Percentiles rank a stretch among this genome's conserved stretches.
Conservation (phyloP, 2,329 filamentous ascomycete species). For the Fusarium torulosum region DNA sequence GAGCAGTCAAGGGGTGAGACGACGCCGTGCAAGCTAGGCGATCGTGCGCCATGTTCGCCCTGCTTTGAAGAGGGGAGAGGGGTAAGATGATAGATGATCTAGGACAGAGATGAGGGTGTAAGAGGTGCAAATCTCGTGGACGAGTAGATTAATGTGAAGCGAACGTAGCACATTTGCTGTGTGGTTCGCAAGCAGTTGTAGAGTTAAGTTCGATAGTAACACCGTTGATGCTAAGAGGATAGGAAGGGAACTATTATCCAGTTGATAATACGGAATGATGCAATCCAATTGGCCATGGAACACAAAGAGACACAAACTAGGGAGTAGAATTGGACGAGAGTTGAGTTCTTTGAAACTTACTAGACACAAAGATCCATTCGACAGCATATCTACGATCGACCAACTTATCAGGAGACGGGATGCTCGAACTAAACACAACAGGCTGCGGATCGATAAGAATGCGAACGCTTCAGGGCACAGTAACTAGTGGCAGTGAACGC, state of each 20-base stretch:
- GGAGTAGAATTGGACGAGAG: conserved; percentile 15
- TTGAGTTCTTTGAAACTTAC: conserved; percentile 32
- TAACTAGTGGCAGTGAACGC: conserved; percentile 5
- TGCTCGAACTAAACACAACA: conserved; percentile 22
- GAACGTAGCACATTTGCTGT: conserved; percentile 23
- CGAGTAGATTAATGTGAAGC: conserved; percentile 47
- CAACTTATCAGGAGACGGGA: conserved; percentile 16
- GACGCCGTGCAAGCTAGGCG: conserved; percentile 43
- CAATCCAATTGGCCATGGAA: conserved; percentile 31
- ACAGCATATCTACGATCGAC: conserved; percentile 10
- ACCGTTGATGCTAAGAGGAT: neutral
- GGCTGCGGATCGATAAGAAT: conserved; percentile 26
- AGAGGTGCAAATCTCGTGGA: conserved; percentile 32
- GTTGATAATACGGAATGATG: neutral
- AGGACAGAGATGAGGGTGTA: conserved; percentile 37
- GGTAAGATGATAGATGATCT: conserved; percentile 28
- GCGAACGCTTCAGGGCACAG: neutral
- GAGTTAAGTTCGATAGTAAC: neutral
- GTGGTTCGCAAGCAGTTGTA: conserved; percentile 26
- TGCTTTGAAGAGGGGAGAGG: conserved; percentile 39
- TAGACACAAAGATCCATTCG: conserved; percentile 18
- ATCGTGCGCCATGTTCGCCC: conserved; percentile 46
- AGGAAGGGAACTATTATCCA: neutral
- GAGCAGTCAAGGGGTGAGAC: conserved; percentile 12
- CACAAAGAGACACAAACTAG: conserved; percentile 7